Base-by-base conservation (phyloP, 2,329 filamentous ascomycete genomes). In the Fusarium sterilihyphosum region DNA sequence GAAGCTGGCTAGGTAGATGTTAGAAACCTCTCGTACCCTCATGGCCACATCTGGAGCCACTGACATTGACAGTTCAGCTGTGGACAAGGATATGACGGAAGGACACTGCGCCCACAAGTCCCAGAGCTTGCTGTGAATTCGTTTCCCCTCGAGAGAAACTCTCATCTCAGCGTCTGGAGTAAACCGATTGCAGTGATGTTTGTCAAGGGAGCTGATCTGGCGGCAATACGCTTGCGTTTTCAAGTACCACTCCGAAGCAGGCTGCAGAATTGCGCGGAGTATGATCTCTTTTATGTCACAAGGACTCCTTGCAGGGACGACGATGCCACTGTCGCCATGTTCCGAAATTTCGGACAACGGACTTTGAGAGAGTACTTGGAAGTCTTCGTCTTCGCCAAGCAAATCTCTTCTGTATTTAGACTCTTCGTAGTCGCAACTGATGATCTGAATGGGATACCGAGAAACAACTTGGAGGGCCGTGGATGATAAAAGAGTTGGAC, bases 371-470 rank as follows among this genome's bases (percentile, higher is more conserved):
- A 41, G 5, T 5, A 13, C 1, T 47, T n/a, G 40, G 10, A 63
- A 40, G 3, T 63, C 47, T 41, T 54, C 7, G 4, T 38, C 33
- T 14, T 33, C 33, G 0, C 9, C n/a, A 6, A 46, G 40, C 5
- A 40, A 65, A 1, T 35, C 33, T 6, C 22, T 22, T 20, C 58
- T 63, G 26, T 24, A 17, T 5, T 46, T 63, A 4, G n/a, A 54
- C 33, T 65, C 63, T 24, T 65, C 58, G 3, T 65, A 65, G 9
- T 63, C 47, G 16, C 47, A 65, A 11, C 58, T 65, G n/a, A 62
- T 47, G 3, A 65, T 65, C 18, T 63, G 63, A 3, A 63, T 52
- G 2, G 63, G 63, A 40, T 65, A 63, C 3, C 6, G 58, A 41
- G 63, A 65, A 24, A 65, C 47, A 8, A 65, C 35, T 3, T 47